These are phyloP conservation scores for Silene uniflora DNA, from an alignment of 148 eudicot species.

Conservation along the genomic window DNA sequence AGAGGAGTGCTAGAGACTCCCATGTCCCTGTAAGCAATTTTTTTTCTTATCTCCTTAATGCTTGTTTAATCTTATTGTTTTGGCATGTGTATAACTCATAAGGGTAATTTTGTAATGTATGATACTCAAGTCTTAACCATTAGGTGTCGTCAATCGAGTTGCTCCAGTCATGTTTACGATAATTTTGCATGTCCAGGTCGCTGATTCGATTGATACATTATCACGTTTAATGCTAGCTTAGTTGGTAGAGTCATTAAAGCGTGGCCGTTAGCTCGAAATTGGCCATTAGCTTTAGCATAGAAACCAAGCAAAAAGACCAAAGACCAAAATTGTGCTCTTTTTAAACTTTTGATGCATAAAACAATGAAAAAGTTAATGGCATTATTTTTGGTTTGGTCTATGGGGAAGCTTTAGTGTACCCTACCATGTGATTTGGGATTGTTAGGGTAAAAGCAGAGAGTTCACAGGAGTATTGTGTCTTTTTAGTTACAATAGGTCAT, in stretches of 20 bases:
- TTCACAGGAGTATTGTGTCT: slow-evolving; percentile 4
- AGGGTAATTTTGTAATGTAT: too few relatives aligned
- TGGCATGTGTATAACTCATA: too few relatives aligned
- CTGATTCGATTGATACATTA: too few relatives aligned
- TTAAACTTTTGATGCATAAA: slow-evolving; percentile 15
- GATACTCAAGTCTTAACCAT: background rate
- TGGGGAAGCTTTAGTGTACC: background rate
- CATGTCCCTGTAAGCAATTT: slow-evolving; percentile 72
- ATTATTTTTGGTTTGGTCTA: background rate
- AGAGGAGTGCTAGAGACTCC: slow-evolving; percentile 83
- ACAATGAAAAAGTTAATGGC: background rate
- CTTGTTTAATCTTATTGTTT: too few relatives aligned
- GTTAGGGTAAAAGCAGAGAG: slow-evolving; percentile 1
- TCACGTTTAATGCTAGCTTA: background rate
- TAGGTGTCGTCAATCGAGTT: too few relatives aligned
- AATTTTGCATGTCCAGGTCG: too few relatives aligned
- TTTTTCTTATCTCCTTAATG: background rate
- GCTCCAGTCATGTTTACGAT: too few relatives aligned
- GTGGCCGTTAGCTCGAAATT: too few relatives aligned
- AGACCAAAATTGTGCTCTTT: slow-evolving; percentile 6
- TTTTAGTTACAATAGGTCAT: too few relatives aligned
- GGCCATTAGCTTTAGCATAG: background rate
- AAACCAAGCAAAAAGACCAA: background rate
- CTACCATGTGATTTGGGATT: slow-evolving; percentile 7
- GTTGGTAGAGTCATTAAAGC: background rate